Conservation (phyloP, 2,329 filamentous ascomycete genomes). For the Leptographium procerum region DNA sequence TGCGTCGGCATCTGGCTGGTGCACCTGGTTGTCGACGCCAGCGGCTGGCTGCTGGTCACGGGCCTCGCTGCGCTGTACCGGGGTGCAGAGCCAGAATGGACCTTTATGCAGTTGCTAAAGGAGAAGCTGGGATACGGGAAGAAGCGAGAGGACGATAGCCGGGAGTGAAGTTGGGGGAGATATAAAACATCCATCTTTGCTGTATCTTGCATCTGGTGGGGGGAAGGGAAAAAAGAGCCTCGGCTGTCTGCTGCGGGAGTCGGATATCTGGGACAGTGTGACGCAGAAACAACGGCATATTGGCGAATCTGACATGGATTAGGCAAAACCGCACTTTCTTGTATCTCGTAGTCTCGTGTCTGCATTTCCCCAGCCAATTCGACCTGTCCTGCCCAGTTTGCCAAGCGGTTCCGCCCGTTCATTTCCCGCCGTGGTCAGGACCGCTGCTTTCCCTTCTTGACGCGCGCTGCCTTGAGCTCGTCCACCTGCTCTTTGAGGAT, state of each 20-base stretch:
- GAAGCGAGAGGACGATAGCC: neutral
- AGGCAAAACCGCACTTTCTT: no score
- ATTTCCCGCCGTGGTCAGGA: neutral
- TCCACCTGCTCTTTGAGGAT: conserved; percentile 64
- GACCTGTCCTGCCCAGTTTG: no score
- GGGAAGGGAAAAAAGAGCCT: no score
- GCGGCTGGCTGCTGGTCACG: conserved; percentile 33
- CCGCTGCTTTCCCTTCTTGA: conserved; percentile 21
- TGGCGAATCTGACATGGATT: neutral
- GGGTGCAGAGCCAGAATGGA: conserved; percentile 7
- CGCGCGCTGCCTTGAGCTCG: conserved; percentile 34
- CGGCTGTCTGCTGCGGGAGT: no score
- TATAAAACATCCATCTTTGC: no score
- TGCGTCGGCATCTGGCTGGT: conserved; percentile 34
- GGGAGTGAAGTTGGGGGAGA: neutral
- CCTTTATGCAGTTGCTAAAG: conserved; percentile 10
- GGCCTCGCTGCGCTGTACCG: conserved; percentile 15
- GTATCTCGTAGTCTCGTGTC: neutral
- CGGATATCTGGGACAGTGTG: no score
- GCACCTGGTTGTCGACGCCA: conserved; percentile 31
- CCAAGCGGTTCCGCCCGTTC: no score
- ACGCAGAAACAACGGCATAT: neutral
- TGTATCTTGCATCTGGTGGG: no score
- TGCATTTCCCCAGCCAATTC: neutral
- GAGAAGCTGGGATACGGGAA: conserved; percentile 15